These are phyloP conservation scores for Dactylorhiza incarnata DNA, from an alignment of 106 monocot species.

Conservation along the genomic window DNA sequence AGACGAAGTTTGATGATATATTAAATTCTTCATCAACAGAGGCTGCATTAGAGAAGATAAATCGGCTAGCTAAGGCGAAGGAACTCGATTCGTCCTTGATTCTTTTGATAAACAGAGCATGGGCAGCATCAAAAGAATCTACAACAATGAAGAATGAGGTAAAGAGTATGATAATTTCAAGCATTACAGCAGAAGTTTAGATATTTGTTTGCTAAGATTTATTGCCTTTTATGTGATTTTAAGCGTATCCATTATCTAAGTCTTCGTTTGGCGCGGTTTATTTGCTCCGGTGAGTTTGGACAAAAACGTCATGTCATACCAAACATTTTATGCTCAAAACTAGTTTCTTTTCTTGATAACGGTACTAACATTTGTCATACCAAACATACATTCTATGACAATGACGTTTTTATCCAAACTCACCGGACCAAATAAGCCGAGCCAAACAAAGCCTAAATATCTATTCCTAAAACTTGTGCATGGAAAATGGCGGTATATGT, in stretches of 20 bases:
- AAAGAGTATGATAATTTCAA: not conserved
- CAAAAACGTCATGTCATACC: too few relatives aligned
- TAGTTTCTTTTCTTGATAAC: too few relatives aligned
- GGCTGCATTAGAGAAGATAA: conserved; percentile 68
- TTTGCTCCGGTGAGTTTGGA: too few relatives aligned
- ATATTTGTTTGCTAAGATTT: not conserved
- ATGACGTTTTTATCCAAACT: too few relatives aligned
- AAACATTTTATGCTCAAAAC: too few relatives aligned
- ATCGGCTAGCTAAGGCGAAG: conserved; percentile 73
- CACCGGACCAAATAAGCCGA: too few relatives aligned
- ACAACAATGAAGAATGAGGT: conserved; percentile 77
- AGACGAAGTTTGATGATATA: conserved; percentile 81
- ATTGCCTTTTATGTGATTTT: not conserved
- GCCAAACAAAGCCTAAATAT: too few relatives aligned
- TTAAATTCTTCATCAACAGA: conserved; percentile 78
- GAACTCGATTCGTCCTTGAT: conserved; percentile 91
- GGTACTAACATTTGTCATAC: too few relatives aligned
- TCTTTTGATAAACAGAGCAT: conserved; percentile 75
- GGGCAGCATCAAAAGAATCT: conserved; percentile 84
- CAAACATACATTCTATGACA: too few relatives aligned
- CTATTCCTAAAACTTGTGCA: not conserved
- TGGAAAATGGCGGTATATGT: not conserved
- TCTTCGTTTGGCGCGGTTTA: too few relatives aligned
- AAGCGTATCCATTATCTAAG: not conserved
- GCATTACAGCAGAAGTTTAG: not conserved